Evolutionary conservation across 2,329 filamentous ascomycete genomes (phyloP).

Genomic region (Neofusicoccum umdonicola): DNA sequence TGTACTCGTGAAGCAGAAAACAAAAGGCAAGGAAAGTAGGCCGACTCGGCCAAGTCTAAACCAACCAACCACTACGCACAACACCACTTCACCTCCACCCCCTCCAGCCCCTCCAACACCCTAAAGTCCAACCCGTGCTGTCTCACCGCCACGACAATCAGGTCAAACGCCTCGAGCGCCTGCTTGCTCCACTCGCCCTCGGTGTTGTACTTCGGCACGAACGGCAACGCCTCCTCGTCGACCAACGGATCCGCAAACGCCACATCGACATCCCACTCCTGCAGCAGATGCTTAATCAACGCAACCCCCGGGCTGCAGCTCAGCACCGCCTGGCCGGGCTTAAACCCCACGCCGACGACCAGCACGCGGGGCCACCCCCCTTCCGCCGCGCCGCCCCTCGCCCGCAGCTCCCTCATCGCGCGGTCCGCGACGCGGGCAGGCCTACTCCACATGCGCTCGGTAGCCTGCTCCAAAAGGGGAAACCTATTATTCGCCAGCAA

Average conservation of each 20-base stretch:
- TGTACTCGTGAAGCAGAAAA: neutral
- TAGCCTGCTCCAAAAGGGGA: constrained; percentile 47
- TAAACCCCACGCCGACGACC: constrained; percentile 54
- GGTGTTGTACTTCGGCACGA: constrained; percentile 41
- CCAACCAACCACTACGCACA: neutral
- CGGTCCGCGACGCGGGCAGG: constrained; percentile 34
- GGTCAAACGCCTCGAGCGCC: constrained; percentile 42
- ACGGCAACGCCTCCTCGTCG: constrained; percentile 42
- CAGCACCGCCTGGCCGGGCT: constrained; percentile 48
- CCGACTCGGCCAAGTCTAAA: neutral
- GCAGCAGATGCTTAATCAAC: constrained; percentile 35
- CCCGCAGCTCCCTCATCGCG: neutral
- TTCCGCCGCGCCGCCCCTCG: neutral
- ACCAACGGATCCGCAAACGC: constrained; percentile 48
- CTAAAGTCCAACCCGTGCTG: constrained; percentile 45
- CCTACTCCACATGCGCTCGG: constrained; percentile 45
- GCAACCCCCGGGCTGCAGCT: constrained; percentile 50
- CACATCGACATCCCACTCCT: constrained; percentile 43
- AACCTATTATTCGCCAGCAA: constrained; percentile 49
- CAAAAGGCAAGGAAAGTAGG: neutral
- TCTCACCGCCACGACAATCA: constrained; percentile 46
- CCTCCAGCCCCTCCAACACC: constrained; percentile 37
- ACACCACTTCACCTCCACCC: constrained; percentile 30
- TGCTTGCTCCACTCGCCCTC: constrained; percentile 39
- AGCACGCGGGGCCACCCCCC: constrained; percentile 42